phyloP scores from a whole-genome alignment of 1,284 basidiomycete genomes.

The Cutaneotrichosporon daszewskae region DNA sequence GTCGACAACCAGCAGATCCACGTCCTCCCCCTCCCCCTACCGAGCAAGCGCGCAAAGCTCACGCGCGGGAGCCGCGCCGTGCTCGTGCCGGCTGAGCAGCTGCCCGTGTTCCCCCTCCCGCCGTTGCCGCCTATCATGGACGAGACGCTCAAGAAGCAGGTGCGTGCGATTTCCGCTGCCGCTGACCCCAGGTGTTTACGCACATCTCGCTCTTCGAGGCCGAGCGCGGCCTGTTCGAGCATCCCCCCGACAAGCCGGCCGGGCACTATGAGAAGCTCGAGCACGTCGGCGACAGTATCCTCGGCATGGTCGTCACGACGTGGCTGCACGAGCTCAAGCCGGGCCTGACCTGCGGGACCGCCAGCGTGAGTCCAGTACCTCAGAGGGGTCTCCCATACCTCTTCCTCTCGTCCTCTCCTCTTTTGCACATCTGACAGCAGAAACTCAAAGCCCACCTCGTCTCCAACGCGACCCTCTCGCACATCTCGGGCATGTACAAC shows the following conservation, averaged over 20 bases:
- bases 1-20: neutral
- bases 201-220: constrained; percentile 30
- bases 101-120: constrained; percentile 38
- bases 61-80: constrained; percentile 18
- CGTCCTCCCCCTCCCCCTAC: constrained; percentile 27
- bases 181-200: constrained; percentile 21
- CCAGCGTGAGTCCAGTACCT: constrained; percentile 41
- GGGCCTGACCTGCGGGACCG: constrained; percentile 34
- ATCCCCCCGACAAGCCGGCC: constrained; percentile 18
- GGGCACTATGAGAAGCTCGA: constrained; percentile 43
- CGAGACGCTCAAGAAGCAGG: constrained; percentile 24
- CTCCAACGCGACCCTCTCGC: constrained; percentile 41
- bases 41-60: constrained; percentile 34
- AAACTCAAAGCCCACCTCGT: constrained; percentile 44
- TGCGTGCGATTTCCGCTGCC: neutral
- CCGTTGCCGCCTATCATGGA: constrained; percentile 33
- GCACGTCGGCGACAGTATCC: constrained; percentile 41
- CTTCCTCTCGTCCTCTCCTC: no score
- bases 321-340: constrained; percentile 42
- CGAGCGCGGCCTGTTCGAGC: constrained; percentile 31
- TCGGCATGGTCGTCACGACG: constrained; percentile 42
- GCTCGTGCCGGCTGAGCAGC: constrained; percentile 36
- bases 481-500: constrained; percentile 39
- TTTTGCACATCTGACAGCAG: constrained; percentile 19
- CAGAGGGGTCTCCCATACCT: no score